A percentile compares a stretch with the other conserved stretches of the same genome.
These are phyloP conservation scores for Arthroderma sp. DNA, from an alignment of 2,329 filamentous ascomycete genomes.

Conservation along the genomic window DNA sequence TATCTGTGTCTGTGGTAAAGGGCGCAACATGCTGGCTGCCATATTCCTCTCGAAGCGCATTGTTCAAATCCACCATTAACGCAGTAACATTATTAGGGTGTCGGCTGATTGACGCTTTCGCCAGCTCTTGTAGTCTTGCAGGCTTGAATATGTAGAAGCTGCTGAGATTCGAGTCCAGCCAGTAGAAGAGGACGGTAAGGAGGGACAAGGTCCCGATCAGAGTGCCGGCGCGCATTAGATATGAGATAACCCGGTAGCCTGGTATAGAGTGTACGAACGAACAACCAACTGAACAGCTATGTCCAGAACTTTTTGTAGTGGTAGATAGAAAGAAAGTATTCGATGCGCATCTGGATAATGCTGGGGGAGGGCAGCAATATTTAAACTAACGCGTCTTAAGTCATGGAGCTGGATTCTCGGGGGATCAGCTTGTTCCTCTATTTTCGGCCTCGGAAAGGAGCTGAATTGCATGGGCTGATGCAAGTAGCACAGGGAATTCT, in stretches of 20 bases:
- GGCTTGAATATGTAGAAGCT: conserved; percentile 18
- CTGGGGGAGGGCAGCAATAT: neutral
- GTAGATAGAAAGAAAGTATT: conserved; percentile 11
- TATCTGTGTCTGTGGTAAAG: conserved; percentile 40
- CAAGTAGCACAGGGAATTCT: too few species aligned
- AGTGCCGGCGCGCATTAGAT: neutral
- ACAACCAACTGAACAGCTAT: neutral
- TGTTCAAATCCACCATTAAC: conserved; percentile 12
- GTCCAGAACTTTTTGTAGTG: neutral
- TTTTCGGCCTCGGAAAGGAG: neutral
- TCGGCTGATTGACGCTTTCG: conserved; percentile 20
- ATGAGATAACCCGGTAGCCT: neutral
- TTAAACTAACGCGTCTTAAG: neutral
- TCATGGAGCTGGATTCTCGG: neutral
- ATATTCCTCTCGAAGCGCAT: conserved; percentile 10
- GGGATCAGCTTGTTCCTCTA: neutral
- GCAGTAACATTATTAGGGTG: conserved; percentile 25
- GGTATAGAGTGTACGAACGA: neutral
- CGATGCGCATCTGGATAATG: neutral
- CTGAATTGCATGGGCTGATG: neutral
- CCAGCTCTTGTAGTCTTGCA: conserved; percentile 15
- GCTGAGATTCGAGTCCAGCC: conserved; percentile 8
- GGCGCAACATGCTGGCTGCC: conserved; percentile 9
- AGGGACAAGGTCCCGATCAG: conserved; percentile 4
- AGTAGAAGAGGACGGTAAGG: conserved; percentile 4